These are phyloP conservation scores for Saturnispora mendoncae DNA, from an alignment of 805 yeast species.

Conservation along the genomic window DNA sequence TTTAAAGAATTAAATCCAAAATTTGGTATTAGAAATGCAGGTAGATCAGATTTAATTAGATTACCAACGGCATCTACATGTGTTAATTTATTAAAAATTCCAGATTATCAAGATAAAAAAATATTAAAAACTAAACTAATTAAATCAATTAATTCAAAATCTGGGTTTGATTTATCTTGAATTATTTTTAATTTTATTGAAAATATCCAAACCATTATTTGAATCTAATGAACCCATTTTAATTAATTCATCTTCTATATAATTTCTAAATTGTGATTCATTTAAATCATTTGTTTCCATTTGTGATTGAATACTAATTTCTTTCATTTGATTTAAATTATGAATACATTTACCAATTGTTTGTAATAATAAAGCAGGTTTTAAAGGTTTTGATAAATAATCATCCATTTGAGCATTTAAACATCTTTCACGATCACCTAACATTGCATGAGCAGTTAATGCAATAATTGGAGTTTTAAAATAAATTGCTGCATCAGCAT, in stretches of 20 bases:
- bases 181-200: not conserved
- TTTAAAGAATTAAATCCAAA: constrained; percentile 64
- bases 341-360: constrained; percentile 80
- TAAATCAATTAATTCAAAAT: constrained; percentile 71
- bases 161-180: constrained; percentile 77
- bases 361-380: constrained; percentile 73
- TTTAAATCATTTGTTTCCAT: constrained; percentile 2
- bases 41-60: constrained; percentile 37
- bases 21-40: constrained; percentile 72
- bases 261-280: constrained; percentile 8
- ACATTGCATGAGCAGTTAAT: constrained; percentile 88
- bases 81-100: constrained; percentile 76
- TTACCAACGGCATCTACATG: constrained; percentile 94
- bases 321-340: constrained; percentile 53
- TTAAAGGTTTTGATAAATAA: constrained; percentile 78
- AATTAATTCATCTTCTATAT: constrained; percentile 8
- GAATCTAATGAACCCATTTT: constrained; percentile 4
- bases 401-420: constrained; percentile 90
- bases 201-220: not conserved
- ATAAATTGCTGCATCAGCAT: constrained; percentile 51
- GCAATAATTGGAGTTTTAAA: constrained; percentile 84
- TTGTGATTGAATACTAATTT: constrained; percentile 19
- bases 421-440: constrained; percentile 84
- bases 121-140: constrained; percentile 54
- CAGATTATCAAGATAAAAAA: constrained; percentile 63